Conservation (phyloP, 1,139 yeast species). For the Hyphopichia wangnamkhiaoensis region DNA sequence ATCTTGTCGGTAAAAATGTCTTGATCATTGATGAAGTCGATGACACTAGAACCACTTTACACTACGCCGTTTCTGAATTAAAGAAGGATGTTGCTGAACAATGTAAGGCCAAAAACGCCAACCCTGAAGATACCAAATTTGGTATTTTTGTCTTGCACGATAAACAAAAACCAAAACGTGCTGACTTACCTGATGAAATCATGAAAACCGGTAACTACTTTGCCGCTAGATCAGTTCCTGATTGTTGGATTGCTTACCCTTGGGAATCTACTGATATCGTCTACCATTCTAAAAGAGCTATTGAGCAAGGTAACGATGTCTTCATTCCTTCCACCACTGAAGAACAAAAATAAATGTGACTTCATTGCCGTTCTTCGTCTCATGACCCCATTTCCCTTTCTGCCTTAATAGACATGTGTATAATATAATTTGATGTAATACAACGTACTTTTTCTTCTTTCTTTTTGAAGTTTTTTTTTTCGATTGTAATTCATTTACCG, state of each 20-base stretch:
- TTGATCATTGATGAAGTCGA: slow-evolving; percentile 93
- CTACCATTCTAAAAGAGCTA: slow-evolving; percentile 77
- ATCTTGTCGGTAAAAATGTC: slow-evolving; percentile 77
- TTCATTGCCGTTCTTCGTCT: neutral
- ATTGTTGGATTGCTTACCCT: slow-evolving; percentile 96
- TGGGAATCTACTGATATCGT: slow-evolving; percentile 96
- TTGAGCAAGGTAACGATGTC: slow-evolving; percentile 66
- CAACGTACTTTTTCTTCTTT: too few species aligned
- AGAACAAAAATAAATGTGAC: neutral
- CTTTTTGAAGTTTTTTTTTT: too few species aligned
- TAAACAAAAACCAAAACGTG: slow-evolving; percentile 85
- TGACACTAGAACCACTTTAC: slow-evolving; percentile 92
- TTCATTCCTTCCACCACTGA: slow-evolving; percentile 38
- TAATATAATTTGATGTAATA: too few species aligned
- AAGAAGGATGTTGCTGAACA: slow-evolving; percentile 74
- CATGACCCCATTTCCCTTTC: neutral
- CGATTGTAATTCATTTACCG: too few species aligned
- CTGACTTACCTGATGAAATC: slow-evolving; percentile 67
- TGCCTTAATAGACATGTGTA: slow-evolving; percentile 2
- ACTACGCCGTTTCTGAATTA: slow-evolving; percentile 85
- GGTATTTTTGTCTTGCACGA: slow-evolving; percentile 92
- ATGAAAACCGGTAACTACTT: slow-evolving; percentile 71
- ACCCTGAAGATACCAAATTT: slow-evolving; percentile 65
- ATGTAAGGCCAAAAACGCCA: slow-evolving; percentile 50
- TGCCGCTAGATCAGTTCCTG: slow-evolving; percentile 90